phyloP scores from a whole-genome alignment of 2,329 filamentous ascomycete genomes.

The Aspergillus sp. region DNA sequence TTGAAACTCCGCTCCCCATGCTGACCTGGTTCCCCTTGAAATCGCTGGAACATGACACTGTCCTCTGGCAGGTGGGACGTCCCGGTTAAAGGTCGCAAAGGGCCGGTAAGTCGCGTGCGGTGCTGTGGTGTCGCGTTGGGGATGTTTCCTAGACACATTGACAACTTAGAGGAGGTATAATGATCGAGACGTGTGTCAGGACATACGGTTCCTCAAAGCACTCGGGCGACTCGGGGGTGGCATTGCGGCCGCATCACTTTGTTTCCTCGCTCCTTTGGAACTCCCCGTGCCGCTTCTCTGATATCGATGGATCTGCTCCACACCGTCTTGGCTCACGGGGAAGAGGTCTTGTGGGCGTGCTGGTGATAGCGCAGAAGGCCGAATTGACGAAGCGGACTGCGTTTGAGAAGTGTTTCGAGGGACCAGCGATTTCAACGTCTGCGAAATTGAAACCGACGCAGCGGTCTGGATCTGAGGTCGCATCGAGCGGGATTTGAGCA shows the following conservation, averaged over 20 bases:
- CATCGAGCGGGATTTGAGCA: conserved; percentile 57
- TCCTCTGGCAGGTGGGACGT: conserved; percentile 23
- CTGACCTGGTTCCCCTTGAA: conserved; percentile 14
- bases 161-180: neutral
- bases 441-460: conserved; percentile 53
- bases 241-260: conserved; percentile 27
- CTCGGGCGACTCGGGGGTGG: conserved; percentile 27
- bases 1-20: neutral
- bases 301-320: conserved; percentile 38
- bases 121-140: conserved; percentile 21
- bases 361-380: conserved; percentile 20
- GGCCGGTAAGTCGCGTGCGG: conserved; percentile 25
- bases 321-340: conserved; percentile 24
- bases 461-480: conserved; percentile 54
- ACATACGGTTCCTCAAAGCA: conserved; percentile 24
- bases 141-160: conserved; percentile 11
- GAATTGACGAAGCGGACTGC: conserved; percentile 10
- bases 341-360: conserved; percentile 20
- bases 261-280: conserved; percentile 28
- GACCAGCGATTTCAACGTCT: conserved; percentile 42
- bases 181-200: neutral
- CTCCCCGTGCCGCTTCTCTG: conserved; percentile 42
- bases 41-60: conserved; percentile 23
- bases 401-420: conserved; percentile 15
- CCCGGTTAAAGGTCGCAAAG: conserved; percentile 18